Percentiles rank a stretch among this genome's conserved stretches.
Evolutionary conservation across 768 basidiomycete genomes (phyloP).

Genomic region (Coprinellus micaceus): DNA sequence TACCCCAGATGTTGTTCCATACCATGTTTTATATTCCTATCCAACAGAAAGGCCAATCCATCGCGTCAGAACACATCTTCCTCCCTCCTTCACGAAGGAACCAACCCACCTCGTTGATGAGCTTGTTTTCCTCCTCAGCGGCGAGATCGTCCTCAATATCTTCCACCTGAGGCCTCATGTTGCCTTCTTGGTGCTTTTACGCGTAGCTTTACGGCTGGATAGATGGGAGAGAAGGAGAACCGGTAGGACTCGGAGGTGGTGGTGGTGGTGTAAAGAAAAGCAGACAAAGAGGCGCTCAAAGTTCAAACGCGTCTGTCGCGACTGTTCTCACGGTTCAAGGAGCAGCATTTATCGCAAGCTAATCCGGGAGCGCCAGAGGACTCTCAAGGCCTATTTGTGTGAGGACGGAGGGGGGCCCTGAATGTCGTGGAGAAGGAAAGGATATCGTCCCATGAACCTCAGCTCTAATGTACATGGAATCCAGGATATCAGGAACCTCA

Average conservation of each 20-base stretch:
- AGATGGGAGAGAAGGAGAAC: conserved; percentile 1
- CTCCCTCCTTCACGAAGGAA: conserved; percentile 13
- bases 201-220: background rate
- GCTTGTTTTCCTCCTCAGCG: conserved; percentile 83
- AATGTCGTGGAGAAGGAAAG: too few species aligned
- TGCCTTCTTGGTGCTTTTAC: background rate
- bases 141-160: conserved; percentile 77
- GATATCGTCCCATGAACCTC: too few species aligned
- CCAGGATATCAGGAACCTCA: too few species aligned
- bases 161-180: conserved; percentile 53
- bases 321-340: conserved; percentile 12
- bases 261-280: too few species aligned
- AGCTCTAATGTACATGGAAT: too few species aligned
- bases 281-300: background rate
- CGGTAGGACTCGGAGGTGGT: too few species aligned
- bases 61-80: background rate
- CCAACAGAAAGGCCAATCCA: background rate
- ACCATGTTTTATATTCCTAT: conserved; percentile 88
- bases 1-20: conserved; percentile 9
- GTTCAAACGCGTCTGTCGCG: conserved; percentile 8
- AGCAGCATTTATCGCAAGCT: background rate
- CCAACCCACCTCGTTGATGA: conserved; percentile 74
- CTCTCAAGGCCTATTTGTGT: background rate
- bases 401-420: background rate
- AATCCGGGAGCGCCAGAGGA: background rate